Conservation (phyloP, 129 eudicot genomes). For the Helichrysum umbraculigerum region DNA sequence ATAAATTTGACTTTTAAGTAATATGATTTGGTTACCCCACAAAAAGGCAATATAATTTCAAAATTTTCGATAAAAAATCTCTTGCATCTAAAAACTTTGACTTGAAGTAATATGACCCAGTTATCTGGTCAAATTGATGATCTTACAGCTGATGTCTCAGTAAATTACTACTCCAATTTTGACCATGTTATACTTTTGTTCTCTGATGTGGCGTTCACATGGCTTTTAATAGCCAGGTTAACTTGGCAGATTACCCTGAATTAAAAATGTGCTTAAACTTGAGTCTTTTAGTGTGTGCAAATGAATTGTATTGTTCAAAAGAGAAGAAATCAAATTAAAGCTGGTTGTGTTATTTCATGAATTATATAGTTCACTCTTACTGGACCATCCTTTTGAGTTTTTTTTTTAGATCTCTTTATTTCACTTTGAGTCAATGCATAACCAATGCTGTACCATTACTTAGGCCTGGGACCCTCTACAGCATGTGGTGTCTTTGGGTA, state of each 20-base stretch:
- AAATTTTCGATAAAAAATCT: neutral
- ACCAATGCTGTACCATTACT: neutral
- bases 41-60: too few species aligned
- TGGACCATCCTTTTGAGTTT: too few species aligned
- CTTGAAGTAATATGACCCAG: neutral
- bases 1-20: neutral
- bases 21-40: neutral
- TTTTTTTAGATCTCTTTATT: neutral
- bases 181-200: neutral
- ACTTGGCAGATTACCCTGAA: neutral
- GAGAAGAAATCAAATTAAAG: neutral
- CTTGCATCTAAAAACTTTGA: too few species aligned
- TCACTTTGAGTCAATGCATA: neutral
- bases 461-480: neutral
- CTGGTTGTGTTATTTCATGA: neutral
- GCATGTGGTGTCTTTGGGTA: neutral
- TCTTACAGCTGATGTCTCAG: neutral
- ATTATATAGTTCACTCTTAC: too few species aligned
- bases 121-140: neutral
- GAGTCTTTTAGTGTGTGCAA: neutral
- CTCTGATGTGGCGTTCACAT: neutral
- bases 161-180: neutral
- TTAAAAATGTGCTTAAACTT: neutral
- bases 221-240: neutral
- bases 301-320: neutral